Base-by-base conservation (phyloP, 2,329 filamentous ascomycete genomes). In the Neurospora sp. region DNA sequence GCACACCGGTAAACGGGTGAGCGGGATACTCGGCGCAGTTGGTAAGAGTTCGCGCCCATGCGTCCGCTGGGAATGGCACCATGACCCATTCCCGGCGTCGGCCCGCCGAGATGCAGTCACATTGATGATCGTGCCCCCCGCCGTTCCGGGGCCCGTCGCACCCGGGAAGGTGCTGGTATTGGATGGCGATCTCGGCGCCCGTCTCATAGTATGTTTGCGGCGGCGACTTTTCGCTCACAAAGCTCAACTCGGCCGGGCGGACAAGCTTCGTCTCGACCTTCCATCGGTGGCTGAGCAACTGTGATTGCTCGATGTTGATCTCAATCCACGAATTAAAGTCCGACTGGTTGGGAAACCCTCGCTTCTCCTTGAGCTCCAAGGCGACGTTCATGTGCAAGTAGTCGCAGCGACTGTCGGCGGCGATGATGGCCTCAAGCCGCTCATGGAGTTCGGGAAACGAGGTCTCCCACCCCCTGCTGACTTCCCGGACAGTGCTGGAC, bases 301-400 rank as follows among this genome's bases (percentile, higher is more conserved):
- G 81, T 17, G 81, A 82, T 72, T 85, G 83, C 70, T 85, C 84
- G 70, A 90, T 84, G 70, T 82, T 83, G 69, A 90, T 83, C 78
- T 90, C 85, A 40, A 89, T 84, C 71, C 86, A 84, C 70, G 85
- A 86, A 72, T 87, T 79, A 69, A 90, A 83, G 75, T 88, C 85
- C 4, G 87, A 87, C n/a, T 86, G 85, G 11, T 82, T 79, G 4
- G 87, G 87, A 74, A 89, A 88, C 70, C 84, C 83, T 73, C 83
- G 83, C 66, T 84, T 84, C 72, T 87, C 82, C 75, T 88, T 85
- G 2, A 90, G 78, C 72, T 89, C 84, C 7, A 90, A 82, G 0
- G 86, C 86, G 4, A 86, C 83, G 72, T 89, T 87, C 81, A 90
- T 87, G 79, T 90, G 87, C 72, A 90, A 80, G 42, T 89, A 84